Percentiles rank a stretch among this genome's conserved stretches.
phyloP scores from a whole-genome alignment of 805 yeast species.

The Yarrowia hollandica region DNA sequence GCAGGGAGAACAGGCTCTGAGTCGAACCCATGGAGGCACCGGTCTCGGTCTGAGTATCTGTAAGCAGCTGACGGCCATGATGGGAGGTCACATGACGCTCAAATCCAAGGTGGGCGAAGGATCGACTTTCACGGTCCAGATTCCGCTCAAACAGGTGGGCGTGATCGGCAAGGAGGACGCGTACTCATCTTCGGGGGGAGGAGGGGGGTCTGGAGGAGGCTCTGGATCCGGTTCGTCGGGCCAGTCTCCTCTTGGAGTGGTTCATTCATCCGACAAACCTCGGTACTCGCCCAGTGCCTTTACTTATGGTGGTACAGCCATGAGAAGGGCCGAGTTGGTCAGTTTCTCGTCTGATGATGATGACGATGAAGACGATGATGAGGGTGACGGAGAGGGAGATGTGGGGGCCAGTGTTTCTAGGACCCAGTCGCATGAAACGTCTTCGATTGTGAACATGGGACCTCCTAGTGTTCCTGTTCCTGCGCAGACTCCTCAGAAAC shows the following conservation, averaged over 20 bases:
- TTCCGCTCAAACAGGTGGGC: conserved; percentile 42
- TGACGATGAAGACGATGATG: conserved; percentile 16
- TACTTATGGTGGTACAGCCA: conserved; percentile 4
- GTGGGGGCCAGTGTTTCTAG: not conserved
- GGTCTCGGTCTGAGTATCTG: conserved; percentile 91
- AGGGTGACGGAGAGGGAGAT: not conserved
- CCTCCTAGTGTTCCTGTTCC: not conserved
- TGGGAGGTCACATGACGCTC: conserved; percentile 79
- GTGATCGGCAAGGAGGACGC: conserved; percentile 21
- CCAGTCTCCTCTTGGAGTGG: conserved; percentile 10
- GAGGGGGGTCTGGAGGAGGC: not conserved
- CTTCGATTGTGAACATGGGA: too few species aligned
- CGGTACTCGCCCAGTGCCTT: conserved; percentile 16
- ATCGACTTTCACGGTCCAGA: conserved; percentile 75
- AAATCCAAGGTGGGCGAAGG: conserved; percentile 79
- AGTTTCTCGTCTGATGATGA: conserved; percentile 23
- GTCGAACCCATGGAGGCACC: conserved; percentile 66
- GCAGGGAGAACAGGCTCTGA: conserved; percentile 90
- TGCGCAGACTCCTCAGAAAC: not conserved
- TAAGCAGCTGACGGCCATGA: conserved; percentile 80
- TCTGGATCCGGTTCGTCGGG: conserved; percentile 9
- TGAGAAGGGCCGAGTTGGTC: conserved; percentile 7
- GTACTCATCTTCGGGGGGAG: conserved; percentile 12
- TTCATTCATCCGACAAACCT: conserved; percentile 9
- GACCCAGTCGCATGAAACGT: too few species aligned